Evolutionary conservation across 257 asterid genomes (phyloP).

Genomic region (Eustoma russellianum): DNA sequence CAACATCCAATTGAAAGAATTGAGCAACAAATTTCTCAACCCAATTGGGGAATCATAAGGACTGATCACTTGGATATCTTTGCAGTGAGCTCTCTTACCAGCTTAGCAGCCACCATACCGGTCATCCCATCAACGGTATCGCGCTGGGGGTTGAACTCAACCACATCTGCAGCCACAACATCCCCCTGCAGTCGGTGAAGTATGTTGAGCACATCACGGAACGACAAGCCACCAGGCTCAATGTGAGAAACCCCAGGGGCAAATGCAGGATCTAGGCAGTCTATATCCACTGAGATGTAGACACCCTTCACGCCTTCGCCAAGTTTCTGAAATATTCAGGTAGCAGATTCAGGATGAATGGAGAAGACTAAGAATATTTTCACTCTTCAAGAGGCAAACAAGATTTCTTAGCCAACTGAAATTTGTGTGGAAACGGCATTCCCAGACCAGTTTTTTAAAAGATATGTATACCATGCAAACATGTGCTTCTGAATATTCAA

Average conservation of each 20-base stretch:
- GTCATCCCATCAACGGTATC: conserved; percentile 99
- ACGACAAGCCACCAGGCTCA: conserved; percentile 98
- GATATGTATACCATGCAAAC: too few relatives aligned
- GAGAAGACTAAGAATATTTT: too few relatives aligned
- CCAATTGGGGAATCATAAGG: not conserved
- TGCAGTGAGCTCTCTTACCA: conserved; percentile 83
- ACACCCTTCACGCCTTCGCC: conserved; percentile 98
- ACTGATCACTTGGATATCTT: conserved; percentile 67
- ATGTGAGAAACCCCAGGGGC: conserved; percentile 99
- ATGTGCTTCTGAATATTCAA: too few relatives aligned
- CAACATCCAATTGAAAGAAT: too few relatives aligned
- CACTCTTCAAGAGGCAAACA: too few relatives aligned
- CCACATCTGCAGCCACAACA: conserved; percentile 92
- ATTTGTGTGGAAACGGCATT: too few relatives aligned
- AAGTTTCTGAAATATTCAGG: conserved; percentile 45
- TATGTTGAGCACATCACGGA: conserved; percentile 90
- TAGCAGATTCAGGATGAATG: too few relatives aligned
- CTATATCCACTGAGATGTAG: conserved; percentile 79
- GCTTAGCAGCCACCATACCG: conserved; percentile 95
- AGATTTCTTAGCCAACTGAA: too few relatives aligned
- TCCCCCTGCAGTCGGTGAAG: conserved; percentile 89
- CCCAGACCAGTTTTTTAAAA: too few relatives aligned
- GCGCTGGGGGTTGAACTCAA: conserved; percentile 93
- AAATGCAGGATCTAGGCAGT: conserved; percentile 93
- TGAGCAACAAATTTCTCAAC: too few relatives aligned